These are phyloP conservation scores for Myxozyma neglecta DNA, from an alignment of 805 yeast genomes.

Conservation along the genomic window DNA sequence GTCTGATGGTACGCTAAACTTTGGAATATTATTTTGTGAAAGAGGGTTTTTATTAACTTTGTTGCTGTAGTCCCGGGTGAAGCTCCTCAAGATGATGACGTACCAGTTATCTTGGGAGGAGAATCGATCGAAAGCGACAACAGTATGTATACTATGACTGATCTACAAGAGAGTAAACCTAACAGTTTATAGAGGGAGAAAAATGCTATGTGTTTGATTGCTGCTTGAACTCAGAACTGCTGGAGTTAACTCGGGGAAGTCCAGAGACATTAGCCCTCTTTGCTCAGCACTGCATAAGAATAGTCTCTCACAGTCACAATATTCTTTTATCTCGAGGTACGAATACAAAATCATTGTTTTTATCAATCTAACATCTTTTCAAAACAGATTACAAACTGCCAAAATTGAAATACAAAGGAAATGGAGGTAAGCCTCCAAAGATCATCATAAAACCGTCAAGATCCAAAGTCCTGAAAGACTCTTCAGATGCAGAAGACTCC, in stretches of 20 bases:
- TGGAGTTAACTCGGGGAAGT: slow-evolving; percentile 61
- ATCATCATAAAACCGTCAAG: neutral
- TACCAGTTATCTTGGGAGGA: slow-evolving; percentile 72
- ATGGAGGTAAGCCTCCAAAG: slow-evolving; percentile 3
- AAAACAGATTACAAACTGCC: slow-evolving; percentile 56
- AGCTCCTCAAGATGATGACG: slow-evolving; percentile 2
- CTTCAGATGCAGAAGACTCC: neutral
- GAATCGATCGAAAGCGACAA: slow-evolving; percentile 62
- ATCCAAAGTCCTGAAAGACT: neutral
- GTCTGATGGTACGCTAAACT: slow-evolving; percentile 46
- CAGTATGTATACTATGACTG: slow-evolving; percentile 36
- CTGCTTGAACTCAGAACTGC: slow-evolving; percentile 63
- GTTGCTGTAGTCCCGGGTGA: neutral
- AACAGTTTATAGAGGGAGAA: slow-evolving; percentile 45
- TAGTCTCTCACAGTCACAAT: slow-evolving; percentile 60
- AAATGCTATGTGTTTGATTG: slow-evolving; percentile 74
- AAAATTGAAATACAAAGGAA: slow-evolving; percentile 70
- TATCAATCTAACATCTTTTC: neutral
- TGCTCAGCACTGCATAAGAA: slow-evolving; percentile 81
- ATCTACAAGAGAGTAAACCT: neutral
- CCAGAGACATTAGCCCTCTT: slow-evolving; percentile 61
- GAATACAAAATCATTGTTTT: no score
- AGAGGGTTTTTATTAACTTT: neutral
- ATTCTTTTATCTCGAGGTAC: slow-evolving; percentile 54
- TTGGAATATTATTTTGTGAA: no score